Conservation (phyloP, 306 rosid genomes). For the Begonia fuchsioides region DNA sequence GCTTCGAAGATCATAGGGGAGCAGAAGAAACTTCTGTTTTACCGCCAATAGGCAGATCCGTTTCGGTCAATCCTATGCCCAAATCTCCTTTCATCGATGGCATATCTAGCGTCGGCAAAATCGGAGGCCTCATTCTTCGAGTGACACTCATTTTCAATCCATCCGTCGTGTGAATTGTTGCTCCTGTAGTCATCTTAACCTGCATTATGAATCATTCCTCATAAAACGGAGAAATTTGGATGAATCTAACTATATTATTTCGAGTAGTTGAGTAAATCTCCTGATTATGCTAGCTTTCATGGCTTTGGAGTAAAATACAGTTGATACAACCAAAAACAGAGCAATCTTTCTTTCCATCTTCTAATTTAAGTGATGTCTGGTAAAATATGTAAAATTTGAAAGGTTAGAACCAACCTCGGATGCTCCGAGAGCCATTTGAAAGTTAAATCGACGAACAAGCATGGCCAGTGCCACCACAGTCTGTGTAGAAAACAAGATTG, state of each 20-base stretch:
- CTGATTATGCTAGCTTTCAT: no score
- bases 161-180: constrained; percentile 88
- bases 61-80: constrained; percentile 20
- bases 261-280: no score
- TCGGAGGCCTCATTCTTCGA: constrained; percentile 60
- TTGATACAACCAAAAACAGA: no score
- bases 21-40: constrained; percentile 37
- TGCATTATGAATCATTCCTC: constrained; percentile 10
- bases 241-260: no score
- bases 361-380: no score
- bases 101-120: constrained; percentile 52
- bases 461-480: constrained; percentile 73
- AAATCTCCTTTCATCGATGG: constrained; percentile 32
- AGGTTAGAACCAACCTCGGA: constrained; percentile 45
- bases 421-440: constrained; percentile 79
- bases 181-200: constrained; percentile 96
- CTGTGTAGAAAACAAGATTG: constrained; percentile 19
- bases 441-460: constrained; percentile 82
- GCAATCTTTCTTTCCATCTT: no score
- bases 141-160: constrained; percentile 88
- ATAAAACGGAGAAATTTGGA: no score
- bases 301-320: no score
- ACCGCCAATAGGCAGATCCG: constrained; percentile 29
- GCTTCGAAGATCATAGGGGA: constrained; percentile 7
- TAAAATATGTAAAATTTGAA: no score